Evolutionary conservation across 192 early-diverging fungal genomes (phyloP).

Genomic region (Rhizophagus prolifer): DNA sequence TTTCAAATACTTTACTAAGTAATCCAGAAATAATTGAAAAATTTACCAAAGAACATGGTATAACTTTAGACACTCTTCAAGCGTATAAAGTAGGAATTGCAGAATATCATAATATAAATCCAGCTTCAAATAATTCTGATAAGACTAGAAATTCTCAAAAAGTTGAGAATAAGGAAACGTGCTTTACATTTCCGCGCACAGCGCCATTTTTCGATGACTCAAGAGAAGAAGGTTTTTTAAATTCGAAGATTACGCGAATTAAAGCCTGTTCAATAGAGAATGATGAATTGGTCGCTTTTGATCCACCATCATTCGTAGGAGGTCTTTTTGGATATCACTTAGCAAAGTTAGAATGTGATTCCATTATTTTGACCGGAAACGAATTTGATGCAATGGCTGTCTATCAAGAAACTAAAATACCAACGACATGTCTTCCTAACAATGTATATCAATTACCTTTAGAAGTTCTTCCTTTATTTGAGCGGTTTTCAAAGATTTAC

Average conservation of each 20-base stretch:
- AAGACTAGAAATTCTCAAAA: not conserved
- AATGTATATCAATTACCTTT: slow-evolving; percentile 58
- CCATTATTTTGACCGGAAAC: slow-evolving; percentile 56
- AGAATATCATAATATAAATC: slow-evolving; percentile 39
- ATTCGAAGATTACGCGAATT: slow-evolving; percentile 46
- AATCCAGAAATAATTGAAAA: slow-evolving; percentile 39
- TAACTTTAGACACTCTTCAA: slow-evolving; percentile 28
- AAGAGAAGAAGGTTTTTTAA: slow-evolving; percentile 22
- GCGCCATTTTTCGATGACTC: slow-evolving; percentile 25
- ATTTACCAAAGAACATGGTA: slow-evolving; percentile 29
- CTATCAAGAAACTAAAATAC: slow-evolving; percentile 64
- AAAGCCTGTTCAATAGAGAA: slow-evolving; percentile 47
- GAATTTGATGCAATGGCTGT: slow-evolving; percentile 70
- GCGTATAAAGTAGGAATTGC: slow-evolving; percentile 49
- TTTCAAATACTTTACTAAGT: slow-evolving; percentile 37
- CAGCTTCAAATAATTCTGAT: slow-evolving; percentile 28
- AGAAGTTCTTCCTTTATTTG: slow-evolving; percentile 56
- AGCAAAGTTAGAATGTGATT: slow-evolving; percentile 37
- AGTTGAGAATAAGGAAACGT: slow-evolving; percentile 8
- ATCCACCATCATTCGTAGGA: slow-evolving; percentile 49
- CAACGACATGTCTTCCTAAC: slow-evolving; percentile 56
- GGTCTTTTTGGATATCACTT: slow-evolving; percentile 69
- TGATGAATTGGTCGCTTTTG: slow-evolving; percentile 49
- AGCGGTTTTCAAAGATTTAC: slow-evolving; percentile 64
- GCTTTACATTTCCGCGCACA: slow-evolving; percentile 44